Conservation (phyloP, 225 moss, liverwort and hornwort genomes). For the Thuidium tamariscinum region DNA sequence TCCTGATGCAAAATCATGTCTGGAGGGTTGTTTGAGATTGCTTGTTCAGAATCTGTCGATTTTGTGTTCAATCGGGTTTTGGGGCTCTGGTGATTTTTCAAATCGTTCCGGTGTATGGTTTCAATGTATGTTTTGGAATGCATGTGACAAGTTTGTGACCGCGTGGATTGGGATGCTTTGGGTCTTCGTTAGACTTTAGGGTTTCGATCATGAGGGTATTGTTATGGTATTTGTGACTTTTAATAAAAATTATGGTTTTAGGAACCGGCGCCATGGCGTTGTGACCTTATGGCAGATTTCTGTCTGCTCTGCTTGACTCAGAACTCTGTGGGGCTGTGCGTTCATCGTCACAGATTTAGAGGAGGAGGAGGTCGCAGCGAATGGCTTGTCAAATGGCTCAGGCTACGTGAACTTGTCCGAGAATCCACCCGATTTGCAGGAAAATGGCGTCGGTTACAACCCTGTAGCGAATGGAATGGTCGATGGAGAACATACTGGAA, state of each 20-base stretch:
- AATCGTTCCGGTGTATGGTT: neutral
- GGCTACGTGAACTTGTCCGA: conserved; percentile 33
- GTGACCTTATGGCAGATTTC: neutral
- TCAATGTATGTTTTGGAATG: neutral
- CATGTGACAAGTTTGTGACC: neutral
- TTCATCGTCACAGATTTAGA: conserved; percentile 9
- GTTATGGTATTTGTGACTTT: neutral
- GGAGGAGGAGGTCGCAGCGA: conserved; percentile 13
- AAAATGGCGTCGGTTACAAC: conserved; percentile 5
- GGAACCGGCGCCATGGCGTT: neutral
- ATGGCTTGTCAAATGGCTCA: conserved; percentile 16
- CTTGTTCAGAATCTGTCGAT: neutral
- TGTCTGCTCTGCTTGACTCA: neutral
- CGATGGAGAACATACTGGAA: neutral
- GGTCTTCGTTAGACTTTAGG: neutral
- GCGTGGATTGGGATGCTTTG: neutral
- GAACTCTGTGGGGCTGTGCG: neutral
- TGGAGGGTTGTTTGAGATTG: neutral
- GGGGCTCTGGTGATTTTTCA: neutral
- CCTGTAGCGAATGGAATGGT: conserved; percentile 9
- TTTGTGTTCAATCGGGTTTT: neutral
- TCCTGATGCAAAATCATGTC: neutral
- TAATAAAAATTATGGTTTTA: neutral
- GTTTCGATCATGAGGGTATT: neutral
- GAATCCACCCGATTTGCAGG: neutral